Evolutionary conservation across 108 stramenopile genomes (phyloP).

Genomic region (Skeletonema menzelii): DNA sequence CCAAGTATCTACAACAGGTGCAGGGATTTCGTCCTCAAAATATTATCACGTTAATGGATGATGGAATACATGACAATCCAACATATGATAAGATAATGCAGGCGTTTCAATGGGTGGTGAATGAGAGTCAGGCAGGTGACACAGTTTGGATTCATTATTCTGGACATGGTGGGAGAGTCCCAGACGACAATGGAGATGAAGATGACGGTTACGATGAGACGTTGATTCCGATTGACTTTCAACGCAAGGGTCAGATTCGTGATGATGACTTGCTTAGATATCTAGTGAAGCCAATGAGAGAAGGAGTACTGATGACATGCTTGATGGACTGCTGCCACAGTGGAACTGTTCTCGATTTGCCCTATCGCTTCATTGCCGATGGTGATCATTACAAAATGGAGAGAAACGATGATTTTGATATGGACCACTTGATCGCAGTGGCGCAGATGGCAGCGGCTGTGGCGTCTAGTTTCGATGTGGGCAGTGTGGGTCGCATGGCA

Average conservation of each 20-base stretch:
- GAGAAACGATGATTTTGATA: constrained; percentile 34
- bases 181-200: constrained; percentile 62
- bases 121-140: constrained; percentile 58
- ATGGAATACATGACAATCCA: constrained; percentile 56
- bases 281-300: constrained; percentile 64
- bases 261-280: constrained; percentile 67
- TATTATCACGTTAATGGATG: constrained; percentile 58
- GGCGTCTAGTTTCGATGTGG: not conserved
- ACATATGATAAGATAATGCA: constrained; percentile 63
- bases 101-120: constrained; percentile 57
- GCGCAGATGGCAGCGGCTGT: not conserved
- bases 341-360: constrained; percentile 80
- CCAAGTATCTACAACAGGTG: constrained; percentile 37
- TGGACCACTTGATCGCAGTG: constrained; percentile 16
- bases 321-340: constrained; percentile 84
- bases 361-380: constrained; percentile 62
- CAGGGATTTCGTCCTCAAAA: constrained; percentile 39
- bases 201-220: constrained; percentile 81
- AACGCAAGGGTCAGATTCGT: constrained; percentile 59
- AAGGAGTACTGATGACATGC: constrained; percentile 63
- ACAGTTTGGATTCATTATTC: constrained; percentile 68
- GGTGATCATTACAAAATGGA: constrained; percentile 51
- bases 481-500: not conserved
- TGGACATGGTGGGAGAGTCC: constrained; percentile 36
- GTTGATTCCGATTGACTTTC: constrained; percentile 73